Conservation (phyloP, 495 filamentous ascomycete species). For the Jackrogersella multiformis region DNA sequence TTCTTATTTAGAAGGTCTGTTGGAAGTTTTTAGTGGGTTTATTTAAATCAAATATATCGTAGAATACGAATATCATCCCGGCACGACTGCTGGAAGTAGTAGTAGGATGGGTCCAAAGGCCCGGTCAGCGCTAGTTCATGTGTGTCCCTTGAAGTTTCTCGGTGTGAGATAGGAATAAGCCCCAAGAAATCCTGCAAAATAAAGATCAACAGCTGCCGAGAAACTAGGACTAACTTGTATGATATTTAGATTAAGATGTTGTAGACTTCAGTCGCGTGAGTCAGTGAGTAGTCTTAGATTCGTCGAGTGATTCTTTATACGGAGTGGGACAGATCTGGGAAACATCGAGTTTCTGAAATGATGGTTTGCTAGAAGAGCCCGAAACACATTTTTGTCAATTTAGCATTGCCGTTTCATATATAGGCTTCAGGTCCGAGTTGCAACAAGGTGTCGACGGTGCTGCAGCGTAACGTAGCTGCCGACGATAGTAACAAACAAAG, state of each 20-base stretch:
- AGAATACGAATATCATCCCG: neutral
- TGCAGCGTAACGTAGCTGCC: neutral
- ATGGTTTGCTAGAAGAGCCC: neutral
- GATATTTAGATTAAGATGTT: neutral
- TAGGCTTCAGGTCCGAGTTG: conserved; percentile 9
- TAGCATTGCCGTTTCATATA: conserved; percentile 9
- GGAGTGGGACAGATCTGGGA: neutral
- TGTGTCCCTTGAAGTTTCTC: neutral
- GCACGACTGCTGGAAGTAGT: neutral
- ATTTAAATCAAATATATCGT: neutral
- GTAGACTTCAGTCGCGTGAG: neutral
- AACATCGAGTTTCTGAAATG: neutral
- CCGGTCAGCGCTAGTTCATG: conserved; percentile 10
- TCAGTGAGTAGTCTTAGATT: neutral
- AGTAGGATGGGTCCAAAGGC: conserved; percentile 12
- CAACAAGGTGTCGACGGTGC: neutral
- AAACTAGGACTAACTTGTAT: neutral
- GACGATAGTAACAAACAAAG: neutral
- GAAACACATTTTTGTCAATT: neutral
- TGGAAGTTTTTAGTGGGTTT: neutral
- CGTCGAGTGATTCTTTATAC: neutral
- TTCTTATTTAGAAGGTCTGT: neutral
- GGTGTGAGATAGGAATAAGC: neutral
- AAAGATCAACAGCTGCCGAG: neutral
- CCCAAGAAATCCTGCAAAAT: too few relatives aligned